Conservation (phyloP, 495 filamentous ascomycete species). For the Hypoxylon perforatum region DNA sequence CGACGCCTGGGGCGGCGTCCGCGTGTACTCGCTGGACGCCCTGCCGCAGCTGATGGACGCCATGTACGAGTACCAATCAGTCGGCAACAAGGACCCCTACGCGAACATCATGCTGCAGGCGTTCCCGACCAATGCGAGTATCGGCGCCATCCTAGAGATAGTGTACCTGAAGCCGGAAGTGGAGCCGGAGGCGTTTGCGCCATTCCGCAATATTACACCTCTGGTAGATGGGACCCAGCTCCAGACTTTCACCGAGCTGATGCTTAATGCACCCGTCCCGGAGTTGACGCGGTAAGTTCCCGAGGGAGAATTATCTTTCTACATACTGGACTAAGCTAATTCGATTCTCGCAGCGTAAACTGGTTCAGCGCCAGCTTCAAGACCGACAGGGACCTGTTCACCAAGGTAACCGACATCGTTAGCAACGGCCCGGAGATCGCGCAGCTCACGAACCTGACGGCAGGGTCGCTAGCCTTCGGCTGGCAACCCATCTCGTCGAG, state of each 20-base stretch:
- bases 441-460: conserved; percentile 34
- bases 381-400: conserved; percentile 33
- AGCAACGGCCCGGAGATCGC: conserved; percentile 38
- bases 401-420: conserved; percentile 28
- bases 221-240: conserved; percentile 36
- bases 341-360: conserved; percentile 21
- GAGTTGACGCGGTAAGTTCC: conserved; percentile 30
- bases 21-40: conserved; percentile 46
- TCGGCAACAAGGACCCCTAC: conserved; percentile 38
- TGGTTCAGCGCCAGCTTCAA: conserved; percentile 43
- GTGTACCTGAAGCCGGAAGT: conserved; percentile 39
- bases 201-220: conserved; percentile 34
- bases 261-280: conserved; percentile 23
- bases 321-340: conserved; percentile 1
- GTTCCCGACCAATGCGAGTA: conserved; percentile 41
- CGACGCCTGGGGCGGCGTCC: conserved; percentile 55
- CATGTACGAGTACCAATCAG: conserved; percentile 36
- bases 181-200: conserved; percentile 37
- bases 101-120: conserved; percentile 45
- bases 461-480: conserved; percentile 42
- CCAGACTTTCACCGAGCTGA: conserved; percentile 39
- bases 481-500: conserved; percentile 43
- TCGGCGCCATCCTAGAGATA: conserved; percentile 45
- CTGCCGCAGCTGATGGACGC: conserved; percentile 41
- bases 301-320: not conserved